phyloP scores from a whole-genome alignment of 1,284 basidiomycete genomes.

The Apiotrichum siamense region DNA sequence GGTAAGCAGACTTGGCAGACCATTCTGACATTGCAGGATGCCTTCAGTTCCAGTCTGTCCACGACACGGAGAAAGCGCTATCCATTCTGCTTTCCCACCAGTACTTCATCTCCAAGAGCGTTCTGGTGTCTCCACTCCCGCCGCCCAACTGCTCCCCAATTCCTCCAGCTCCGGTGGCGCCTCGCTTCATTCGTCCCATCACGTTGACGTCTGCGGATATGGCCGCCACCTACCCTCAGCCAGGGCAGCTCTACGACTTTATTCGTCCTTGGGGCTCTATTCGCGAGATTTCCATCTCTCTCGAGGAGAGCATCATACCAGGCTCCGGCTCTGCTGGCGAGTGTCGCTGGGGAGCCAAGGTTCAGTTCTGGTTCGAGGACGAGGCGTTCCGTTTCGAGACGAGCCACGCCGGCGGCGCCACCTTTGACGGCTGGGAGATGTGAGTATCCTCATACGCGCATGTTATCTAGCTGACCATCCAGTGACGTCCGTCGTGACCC shows the following conservation, averaged over 20 bases:
- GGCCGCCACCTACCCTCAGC: neutral
- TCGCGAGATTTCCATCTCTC: constrained; percentile 26
- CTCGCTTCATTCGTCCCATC: constrained; percentile 31
- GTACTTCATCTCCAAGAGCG: constrained; percentile 56
- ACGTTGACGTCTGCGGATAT: neutral
- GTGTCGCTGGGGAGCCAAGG: constrained; percentile 58
- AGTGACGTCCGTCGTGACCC: constrained; percentile 13
- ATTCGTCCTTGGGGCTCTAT: constrained; percentile 56
- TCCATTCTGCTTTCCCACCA: constrained; percentile 70
- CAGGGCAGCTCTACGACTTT: constrained; percentile 59
- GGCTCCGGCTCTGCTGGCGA: constrained; percentile 41
- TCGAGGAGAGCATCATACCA: constrained; percentile 55
- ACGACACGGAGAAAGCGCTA: constrained; percentile 70
- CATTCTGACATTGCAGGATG: neutral
- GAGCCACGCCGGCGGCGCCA: constrained; percentile 31
- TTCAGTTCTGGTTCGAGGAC: constrained; percentile 84
- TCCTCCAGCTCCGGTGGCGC: constrained; percentile 53
- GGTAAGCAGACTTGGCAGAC: constrained; percentile 12
- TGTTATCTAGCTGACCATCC: neutral
- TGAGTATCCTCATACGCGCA: constrained; percentile 13
- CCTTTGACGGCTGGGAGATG: constrained; percentile 36
- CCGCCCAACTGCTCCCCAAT: constrained; percentile 44
- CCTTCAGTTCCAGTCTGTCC: constrained; percentile 3
- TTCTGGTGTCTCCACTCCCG: constrained; percentile 61
- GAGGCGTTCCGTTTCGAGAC: constrained; percentile 71